Evolutionary conservation across 345 rosid genomes (phyloP), one percentile per base, ranked within the genome.

Genomic region (Aquilaria malaccensis): DNA sequence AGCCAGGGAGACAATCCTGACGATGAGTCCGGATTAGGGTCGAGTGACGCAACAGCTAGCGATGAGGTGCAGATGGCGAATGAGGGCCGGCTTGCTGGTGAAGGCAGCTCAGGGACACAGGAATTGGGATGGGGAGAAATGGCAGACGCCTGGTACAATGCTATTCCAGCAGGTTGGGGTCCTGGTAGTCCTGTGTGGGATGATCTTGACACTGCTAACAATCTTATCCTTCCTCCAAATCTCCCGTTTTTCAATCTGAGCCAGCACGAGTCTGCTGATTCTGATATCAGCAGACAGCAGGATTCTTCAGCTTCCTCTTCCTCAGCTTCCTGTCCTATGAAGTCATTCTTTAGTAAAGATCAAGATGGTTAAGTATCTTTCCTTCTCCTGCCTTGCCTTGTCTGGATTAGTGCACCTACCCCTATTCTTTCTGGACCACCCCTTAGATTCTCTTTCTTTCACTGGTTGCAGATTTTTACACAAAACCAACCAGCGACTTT

Each of bases 151-250:
- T 92, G 98, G 96, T 76, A 82, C 77, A 81, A 81, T 81, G 83
- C 93, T 43, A 83, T 88, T 63, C 89, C 86, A 11, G 79, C 79
- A 30, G 96, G 85, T 58, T 87, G 96, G 96, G 95, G 93, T 52
- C 96, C 96, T 11, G 96, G 83, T 11, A 88, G 95, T 68, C 77
- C 98, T 32, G 89, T 89, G 1, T 89, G 98, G 98, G 98, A 92
- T 73, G 93, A 92, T 69, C 66, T 94, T 65, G 96, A 92, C 62
- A 59, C 78, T 29, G 60, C 63, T 33, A 77, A 76, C 72, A 78
- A 73, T 69, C 75, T 82, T 48, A 67, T 80, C 9, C 37, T 79
- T 30, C 82, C 72, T 49, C 77, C 87, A 52, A 77, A 78, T 12
- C 78, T 84, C 52, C 83, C 83, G 11, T 82, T 77, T 52, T 66